A percentile compares a stretch with the other conserved stretches of the same genome.
phyloP scores from a whole-genome alignment of 73 alveolate genomes.

The Stentor coeruleus region DNA sequence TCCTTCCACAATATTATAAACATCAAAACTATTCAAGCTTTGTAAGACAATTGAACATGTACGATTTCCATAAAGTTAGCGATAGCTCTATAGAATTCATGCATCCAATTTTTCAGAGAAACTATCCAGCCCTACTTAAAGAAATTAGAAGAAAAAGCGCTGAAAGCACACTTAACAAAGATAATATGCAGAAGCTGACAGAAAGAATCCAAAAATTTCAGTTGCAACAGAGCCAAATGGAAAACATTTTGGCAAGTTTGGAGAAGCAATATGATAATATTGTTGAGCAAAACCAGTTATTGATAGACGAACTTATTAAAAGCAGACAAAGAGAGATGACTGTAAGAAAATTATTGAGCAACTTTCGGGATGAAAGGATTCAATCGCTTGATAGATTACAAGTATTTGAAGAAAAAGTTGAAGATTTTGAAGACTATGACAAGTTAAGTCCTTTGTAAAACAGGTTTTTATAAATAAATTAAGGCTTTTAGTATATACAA shows the following conservation, averaged over 20 bases:
- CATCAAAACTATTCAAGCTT: constrained; percentile 95
- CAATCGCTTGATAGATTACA: too few species aligned
- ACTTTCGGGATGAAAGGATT: too few species aligned
- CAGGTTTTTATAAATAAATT: too few species aligned
- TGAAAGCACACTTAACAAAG: neutral
- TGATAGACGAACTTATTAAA: neutral
- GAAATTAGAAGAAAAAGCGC: neutral
- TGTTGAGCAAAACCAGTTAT: neutral
- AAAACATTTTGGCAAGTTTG: neutral
- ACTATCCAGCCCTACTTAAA: neutral
- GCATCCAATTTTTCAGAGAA: constrained; percentile 1
- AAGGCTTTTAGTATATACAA: too few species aligned
- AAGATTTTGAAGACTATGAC: too few species aligned
- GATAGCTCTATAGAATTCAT: neutral
- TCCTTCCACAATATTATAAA: constrained; percentile 92
- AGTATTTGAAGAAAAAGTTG: too few species aligned
- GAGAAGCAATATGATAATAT: neutral
- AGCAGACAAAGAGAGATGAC: neutral
- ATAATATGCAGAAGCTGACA: neutral
- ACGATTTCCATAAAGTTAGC: constrained; percentile 28
- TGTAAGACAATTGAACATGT: constrained; percentile 95
- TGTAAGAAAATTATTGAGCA: neutral
- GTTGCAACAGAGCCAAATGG: neutral
- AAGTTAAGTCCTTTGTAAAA: too few species aligned
- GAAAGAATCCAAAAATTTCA: neutral